A percentile compares a stretch with the other conserved stretches of the same genome.
These are phyloP conservation scores for Trichoderma hamatum DNA, from an alignment of 2,329 filamentous ascomycete genomes.

Conservation along the genomic window DNA sequence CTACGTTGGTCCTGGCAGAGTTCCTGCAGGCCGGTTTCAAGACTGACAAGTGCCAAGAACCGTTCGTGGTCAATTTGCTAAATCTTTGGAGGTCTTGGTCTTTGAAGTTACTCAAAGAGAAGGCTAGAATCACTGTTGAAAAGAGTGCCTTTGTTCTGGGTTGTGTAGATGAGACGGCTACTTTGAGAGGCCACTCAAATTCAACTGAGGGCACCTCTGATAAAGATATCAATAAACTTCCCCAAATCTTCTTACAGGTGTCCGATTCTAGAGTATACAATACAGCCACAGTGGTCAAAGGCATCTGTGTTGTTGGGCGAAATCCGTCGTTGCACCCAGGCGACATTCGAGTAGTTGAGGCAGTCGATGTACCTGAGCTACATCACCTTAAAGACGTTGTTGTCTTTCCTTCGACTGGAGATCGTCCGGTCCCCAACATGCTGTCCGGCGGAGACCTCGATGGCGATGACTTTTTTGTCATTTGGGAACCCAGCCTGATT, in stretches of 20 bases:
- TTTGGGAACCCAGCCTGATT: conserved; percentile 81
- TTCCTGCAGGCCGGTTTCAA: conserved; percentile 85
- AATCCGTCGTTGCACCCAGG: conserved; percentile 95
- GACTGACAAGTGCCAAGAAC: conserved; percentile 61
- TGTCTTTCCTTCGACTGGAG: conserved; percentile 81
- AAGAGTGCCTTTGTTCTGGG: conserved; percentile 87
- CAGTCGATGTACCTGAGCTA: conserved; percentile 74
- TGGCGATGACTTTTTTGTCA: conserved; percentile 91
- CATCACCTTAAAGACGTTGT: conserved; percentile 81
- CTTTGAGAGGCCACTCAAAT: conserved; percentile 71
- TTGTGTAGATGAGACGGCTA: conserved; percentile 81
- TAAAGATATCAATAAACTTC: conserved; percentile 59
- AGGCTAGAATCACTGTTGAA: conserved; percentile 80
- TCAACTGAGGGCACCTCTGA: conserved; percentile 44
- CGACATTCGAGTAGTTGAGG: conserved; percentile 84
- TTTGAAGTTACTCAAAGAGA: conserved; percentile 88
- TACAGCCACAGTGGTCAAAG: conserved; percentile 68
- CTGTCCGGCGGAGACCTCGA: conserved; percentile 95
- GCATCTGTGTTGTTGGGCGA: conserved; percentile 80
- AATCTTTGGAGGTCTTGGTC: conserved; percentile 88
- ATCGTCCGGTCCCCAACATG: conserved; percentile 87
- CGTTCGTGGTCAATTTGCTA: conserved; percentile 79
- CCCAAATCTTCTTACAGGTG: conserved; percentile 89
- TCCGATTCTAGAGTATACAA: conserved; percentile 58
- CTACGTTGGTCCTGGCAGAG: conserved; percentile 71